Percentiles rank a stretch among this genome's conserved stretches.
These are phyloP conservation scores for Blastocystis sp. DNA, from an alignment of 352 stramenopile species.

Conservation along the genomic window DNA sequence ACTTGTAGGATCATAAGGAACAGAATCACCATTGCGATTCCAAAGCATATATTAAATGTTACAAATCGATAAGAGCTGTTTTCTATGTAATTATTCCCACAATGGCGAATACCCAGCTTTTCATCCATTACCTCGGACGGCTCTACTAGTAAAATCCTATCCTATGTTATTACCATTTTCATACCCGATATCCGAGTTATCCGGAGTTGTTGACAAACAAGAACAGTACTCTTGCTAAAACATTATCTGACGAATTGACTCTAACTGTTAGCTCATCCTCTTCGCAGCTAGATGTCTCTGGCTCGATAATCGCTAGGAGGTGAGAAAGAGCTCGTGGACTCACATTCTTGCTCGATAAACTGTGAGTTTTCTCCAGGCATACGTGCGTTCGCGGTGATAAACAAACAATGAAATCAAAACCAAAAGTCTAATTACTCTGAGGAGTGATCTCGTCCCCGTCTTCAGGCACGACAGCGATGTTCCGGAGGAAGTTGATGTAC, in stretches of 20 bases:
- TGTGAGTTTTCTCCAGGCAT: background rate
- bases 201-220: background rate
- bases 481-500: slow-evolving; percentile 60
- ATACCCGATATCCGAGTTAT: background rate
- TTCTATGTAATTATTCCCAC: background rate
- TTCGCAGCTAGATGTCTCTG: slow-evolving; percentile 33
- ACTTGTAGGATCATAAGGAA: slow-evolving; percentile 6
- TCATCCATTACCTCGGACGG: background rate
- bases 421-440: background rate
- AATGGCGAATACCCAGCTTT: too few species aligned
- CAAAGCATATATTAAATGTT: background rate
- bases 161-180: too few species aligned
- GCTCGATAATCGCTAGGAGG: background rate
- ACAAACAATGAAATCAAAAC: background rate
- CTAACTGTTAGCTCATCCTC: background rate
- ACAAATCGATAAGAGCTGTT: background rate
- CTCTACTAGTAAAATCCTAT: background rate
- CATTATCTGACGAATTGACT: background rate
- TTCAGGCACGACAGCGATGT: slow-evolving; percentile 40
- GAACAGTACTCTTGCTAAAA: slow-evolving; percentile 15
- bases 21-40: background rate
- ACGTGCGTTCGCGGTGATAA: background rate
- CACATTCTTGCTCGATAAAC: background rate
- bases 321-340: background rate
- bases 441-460: background rate